A percentile compares a stretch with the other conserved stretches of the same genome.
Conservation (phyloP, 192 early-diverging fungal species). For the Gigaspora rosea region DNA sequence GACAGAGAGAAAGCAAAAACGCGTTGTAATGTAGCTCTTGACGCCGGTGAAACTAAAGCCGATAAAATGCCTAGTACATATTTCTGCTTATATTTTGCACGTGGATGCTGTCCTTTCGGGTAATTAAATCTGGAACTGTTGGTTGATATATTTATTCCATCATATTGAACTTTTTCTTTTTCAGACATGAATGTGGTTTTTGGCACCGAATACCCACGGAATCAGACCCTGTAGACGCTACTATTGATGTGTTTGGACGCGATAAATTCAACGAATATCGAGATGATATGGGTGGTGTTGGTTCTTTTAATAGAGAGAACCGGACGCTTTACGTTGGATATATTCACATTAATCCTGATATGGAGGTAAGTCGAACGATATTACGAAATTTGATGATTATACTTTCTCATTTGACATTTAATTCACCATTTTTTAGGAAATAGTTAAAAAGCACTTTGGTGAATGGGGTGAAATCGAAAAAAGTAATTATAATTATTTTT, state of each 20-base stretch:
- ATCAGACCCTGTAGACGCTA: conserved; percentile 54
- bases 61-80: conserved; percentile 60
- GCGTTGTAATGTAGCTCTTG: conserved; percentile 63
- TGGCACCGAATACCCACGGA: conserved; percentile 54
- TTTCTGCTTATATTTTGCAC: conserved; percentile 86
- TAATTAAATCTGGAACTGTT: conserved; percentile 30
- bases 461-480: conserved; percentile 79
- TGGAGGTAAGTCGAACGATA: conserved; percentile 36
- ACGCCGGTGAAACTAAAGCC: conserved; percentile 70
- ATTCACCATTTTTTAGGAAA: conserved; percentile 34
- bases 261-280: conserved; percentile 67
- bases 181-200: conserved; percentile 48
- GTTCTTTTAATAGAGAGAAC: conserved; percentile 76
- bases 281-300: conserved; percentile 65
- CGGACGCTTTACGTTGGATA: conserved; percentile 79
- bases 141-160: background rate
- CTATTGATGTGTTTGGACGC: conserved; percentile 80
- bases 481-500: conserved; percentile 39
- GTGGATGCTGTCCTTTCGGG: conserved; percentile 78
- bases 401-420: background rate
- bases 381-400: background rate
- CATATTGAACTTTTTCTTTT: background rate
- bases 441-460: conserved; percentile 66
- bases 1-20: conserved; percentile 56
- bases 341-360: conserved; percentile 43